Evolutionary conservation across 352 stramenopile species (phyloP), one percentile per base, ranked within the genome.

Genomic region (Phytophthora agathidicida): DNA sequence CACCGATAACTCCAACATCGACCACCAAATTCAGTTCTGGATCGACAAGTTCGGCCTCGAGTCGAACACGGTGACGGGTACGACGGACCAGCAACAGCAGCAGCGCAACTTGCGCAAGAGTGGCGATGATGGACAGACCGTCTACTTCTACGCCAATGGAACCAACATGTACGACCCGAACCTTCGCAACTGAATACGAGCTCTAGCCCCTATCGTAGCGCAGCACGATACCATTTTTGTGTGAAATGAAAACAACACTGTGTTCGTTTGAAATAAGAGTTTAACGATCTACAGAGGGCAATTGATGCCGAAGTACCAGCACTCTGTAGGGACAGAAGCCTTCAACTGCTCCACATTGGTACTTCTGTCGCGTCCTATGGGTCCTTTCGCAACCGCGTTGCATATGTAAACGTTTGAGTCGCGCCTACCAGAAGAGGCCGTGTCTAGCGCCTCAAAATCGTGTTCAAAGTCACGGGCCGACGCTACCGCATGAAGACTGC

Each of bases 1-100:
- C 31, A 67, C 64, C 7, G 55, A 65, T 45, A 69, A 68, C 43
- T 73, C 56, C 2, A 73, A 75, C 61, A 62, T 65, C 35, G 62
- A 71, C 31, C 65, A 83, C 51, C 30, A 71, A 26, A 79, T 83
- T 43, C 68, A 80, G 59, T 73, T 43, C 41, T 81, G 70, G 73
- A 65, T 86, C 44, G 54, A 83, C 51, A 82, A 75, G 53, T 72
- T 59, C 36, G 70, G 67, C 20, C 63, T 62, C 0, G 64, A 78
- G 44, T 63, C 50, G 1, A 45, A 17, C 3, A 63, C 48, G 3
- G 50, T 68, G 22, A 52, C 49, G 11, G 63, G 41, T 14, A 58
- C 50, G 33, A 38, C 56, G 24, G 45, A 68, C 19, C 32, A 44
- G 46, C 53, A 65, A 22, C 17, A 17, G 14, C 43, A 28, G 28